Base-by-base conservation (phyloP, 495 filamentous ascomycete species). In the Mytilinidion resinicola region DNA sequence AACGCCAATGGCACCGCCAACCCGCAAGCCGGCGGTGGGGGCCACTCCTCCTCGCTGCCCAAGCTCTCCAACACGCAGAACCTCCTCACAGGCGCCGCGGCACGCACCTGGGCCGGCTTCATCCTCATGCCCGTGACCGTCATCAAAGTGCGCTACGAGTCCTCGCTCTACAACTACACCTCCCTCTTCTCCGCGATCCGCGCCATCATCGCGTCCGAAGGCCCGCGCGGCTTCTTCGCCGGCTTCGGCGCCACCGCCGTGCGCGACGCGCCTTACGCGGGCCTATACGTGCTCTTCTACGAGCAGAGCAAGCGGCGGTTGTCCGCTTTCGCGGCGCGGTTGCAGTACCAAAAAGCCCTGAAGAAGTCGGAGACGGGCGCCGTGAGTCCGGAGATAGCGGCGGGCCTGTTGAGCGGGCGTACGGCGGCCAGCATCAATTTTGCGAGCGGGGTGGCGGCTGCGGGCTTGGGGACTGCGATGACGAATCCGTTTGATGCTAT, bases 401-500 rank as follows among this genome's bases (percentile, higher is more conserved):
- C 11, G 20, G 20, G 25, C 9, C 37, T 12, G 25, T 51, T 67
- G 25, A 44, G 59, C 25, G 55, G 39, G n/a, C 68, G 62, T 48
- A 36, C 56, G 33, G 60, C 62, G 4, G 84, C 86, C 0, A 78
- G 80, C 0, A 88, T 98, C 61, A 96, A 98, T 65, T 96, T 96
- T 60, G 73, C 80, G 0, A 90, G 88, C 1, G 91, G 89, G 7
- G 82, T 85, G 0, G 66, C 89, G 2, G 92, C 91, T 25, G 91
- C 88, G 19, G 85, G 85, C 10, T 72, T 91, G 12, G 91, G 89
- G 9, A 95, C 90, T 3, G 83, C 86, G 10, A 78, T 96, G 51
- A 95, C 93, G 19, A 98, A 98, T 72, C 93, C 93, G 1, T 96
- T 97, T 62, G 93, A 98, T 74, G 88, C 90, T 4, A 82, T 97